Conservation (phyloP, 2,329 filamentous ascomycete genomes). For the Sarocladiaceae sp. region DNA sequence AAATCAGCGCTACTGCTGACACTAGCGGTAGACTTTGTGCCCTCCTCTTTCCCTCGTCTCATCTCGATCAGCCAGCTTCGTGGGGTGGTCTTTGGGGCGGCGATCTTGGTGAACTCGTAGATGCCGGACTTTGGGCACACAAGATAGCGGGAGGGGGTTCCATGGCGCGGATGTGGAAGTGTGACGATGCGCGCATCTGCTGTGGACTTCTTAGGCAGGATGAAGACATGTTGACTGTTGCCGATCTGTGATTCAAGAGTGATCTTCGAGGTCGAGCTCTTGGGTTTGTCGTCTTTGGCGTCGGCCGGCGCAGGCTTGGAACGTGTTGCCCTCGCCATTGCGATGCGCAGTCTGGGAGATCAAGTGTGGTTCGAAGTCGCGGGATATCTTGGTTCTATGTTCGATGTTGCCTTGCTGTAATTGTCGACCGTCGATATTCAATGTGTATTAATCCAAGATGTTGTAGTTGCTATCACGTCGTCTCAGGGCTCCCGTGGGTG, state of each 20-base stretch:
- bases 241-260: constrained; percentile 30
- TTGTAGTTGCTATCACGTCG: too few relatives aligned
- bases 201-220: constrained; percentile 51
- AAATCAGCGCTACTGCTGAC: constrained; percentile 52
- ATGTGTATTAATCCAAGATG: too few relatives aligned
- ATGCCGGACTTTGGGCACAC: constrained; percentile 56
- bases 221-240: constrained; percentile 50
- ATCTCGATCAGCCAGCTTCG: constrained; percentile 57
- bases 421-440: too few relatives aligned
- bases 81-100: constrained; percentile 45
- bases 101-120: constrained; percentile 58
- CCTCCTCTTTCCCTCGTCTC: constrained; percentile 14
- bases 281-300: constrained; percentile 14
- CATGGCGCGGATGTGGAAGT: constrained; percentile 52
- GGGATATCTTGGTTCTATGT: too few relatives aligned
- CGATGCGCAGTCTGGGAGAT: constrained; percentile 6
- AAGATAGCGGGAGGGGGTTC: constrained; percentile 51
- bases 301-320: constrained; percentile 29
- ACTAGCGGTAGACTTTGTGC: constrained; percentile 41
- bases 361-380: too few relatives aligned
- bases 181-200: constrained; percentile 52
- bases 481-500: too few relatives aligned
- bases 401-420: too few relatives aligned
- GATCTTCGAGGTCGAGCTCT: constrained; percentile 30
- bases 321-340: constrained; percentile 46